Percentiles rank a stretch among this genome's conserved stretches.
Evolutionary conservation across 768 basidiomycete species (phyloP).

Genomic region (Collybiopsis luxurians): DNA sequence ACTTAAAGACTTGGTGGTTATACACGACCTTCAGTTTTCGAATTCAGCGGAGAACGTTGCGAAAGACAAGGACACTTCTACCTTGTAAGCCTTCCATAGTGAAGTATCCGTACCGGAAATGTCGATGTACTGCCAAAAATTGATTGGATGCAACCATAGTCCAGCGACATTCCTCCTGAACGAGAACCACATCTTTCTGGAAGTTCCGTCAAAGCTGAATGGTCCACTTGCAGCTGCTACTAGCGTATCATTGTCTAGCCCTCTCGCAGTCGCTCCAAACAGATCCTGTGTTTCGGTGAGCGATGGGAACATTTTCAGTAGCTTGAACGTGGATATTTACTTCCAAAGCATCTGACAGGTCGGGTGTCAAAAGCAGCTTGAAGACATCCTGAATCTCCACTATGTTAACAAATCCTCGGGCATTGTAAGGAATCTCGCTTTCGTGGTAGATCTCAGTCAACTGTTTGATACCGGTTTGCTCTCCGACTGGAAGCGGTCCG

Average conservation of each 20-base stretch:
- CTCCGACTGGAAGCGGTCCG: constrained; percentile 51
- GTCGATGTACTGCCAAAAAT: constrained; percentile 58
- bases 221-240: constrained; percentile 44
- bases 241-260: constrained; percentile 48
- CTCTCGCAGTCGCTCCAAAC: constrained; percentile 42
- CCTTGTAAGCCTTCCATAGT: constrained; percentile 53
- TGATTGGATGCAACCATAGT: constrained; percentile 50
- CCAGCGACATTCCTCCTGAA: constrained; percentile 50
- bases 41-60: background rate
- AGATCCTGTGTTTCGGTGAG: too few species aligned
- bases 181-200: constrained; percentile 52
- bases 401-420: constrained; percentile 33
- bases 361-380: constrained; percentile 26
- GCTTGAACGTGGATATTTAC: constrained; percentile 20
- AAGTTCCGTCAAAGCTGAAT: constrained; percentile 58
- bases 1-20: constrained; percentile 54
- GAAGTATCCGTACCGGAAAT: constrained; percentile 49
- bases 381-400: constrained; percentile 30
- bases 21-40: constrained; percentile 43
- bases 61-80: constrained; percentile 11
- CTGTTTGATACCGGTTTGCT: constrained; percentile 34
- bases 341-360: constrained; percentile 38
- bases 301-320: background rate
- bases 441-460: constrained; percentile 53
- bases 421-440: constrained; percentile 52